Base-by-base conservation (phyloP, 352 stramenopile species). In the Globisporangium orthogonon region DNA sequence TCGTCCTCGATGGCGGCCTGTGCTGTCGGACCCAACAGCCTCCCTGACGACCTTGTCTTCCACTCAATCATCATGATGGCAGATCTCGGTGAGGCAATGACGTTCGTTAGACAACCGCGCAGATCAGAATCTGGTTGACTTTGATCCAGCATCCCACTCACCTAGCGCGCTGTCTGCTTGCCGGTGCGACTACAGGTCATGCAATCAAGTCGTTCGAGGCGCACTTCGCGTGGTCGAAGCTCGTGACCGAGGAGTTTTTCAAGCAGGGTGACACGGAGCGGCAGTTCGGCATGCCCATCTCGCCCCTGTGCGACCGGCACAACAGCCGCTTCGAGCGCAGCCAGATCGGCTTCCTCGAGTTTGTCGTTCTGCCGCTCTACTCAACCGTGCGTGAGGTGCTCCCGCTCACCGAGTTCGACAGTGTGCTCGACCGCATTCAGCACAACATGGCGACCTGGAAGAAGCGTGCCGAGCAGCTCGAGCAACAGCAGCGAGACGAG, bases 21-120 rank as follows among this genome's bases (percentile, higher is more conserved):
- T 6, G 50, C 35, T 4, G 15, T 18, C n/a, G 15, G 9, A 11
- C 50, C 51, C 31, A 52, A 35, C 17, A 48, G 63, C 29, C 45
- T 78, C 1, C 66, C 69, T 15, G 76, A 81, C 45, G 76, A 87
- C 30, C 65, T 83, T 11, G 68, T 86, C 37, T 71, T 87, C 31
- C 80, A 77, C 52, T 90, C 75, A 17, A 51, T 89, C 18, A 77
- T 88, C 58, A 89, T 91, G 78, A 88, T 88, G 78, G 73, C 76
- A 10, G 81, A 91, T 66, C 46, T 91, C 7, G 76, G 61, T 67
- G 41, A 41, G 43, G 39, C 45, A 17, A 2, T 28, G 15, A n/a
- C 28, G n/a, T 33, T 39, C 28, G 9, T 33, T 39, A 14, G 43
- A 48, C 43, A 48, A 48, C 23, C 43, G 17, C 18, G 7, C 43